A percentile compares a stretch with the other conserved stretches of the same genome.
Conservation (phyloP, 495 filamentous ascomycete genomes). For the Polyplosphaeria fusca region DNA sequence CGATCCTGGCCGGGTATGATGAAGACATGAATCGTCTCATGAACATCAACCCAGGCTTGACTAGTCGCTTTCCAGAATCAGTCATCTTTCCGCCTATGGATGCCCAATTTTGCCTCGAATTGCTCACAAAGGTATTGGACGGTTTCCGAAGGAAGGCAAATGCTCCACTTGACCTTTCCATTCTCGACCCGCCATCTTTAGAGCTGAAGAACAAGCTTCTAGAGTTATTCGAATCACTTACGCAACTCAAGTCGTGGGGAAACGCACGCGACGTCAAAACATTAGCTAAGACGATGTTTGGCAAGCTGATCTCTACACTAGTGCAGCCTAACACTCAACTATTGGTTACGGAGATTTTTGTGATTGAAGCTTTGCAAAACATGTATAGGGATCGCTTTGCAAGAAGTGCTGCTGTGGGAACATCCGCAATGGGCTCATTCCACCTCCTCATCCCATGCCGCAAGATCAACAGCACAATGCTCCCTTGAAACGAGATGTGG, state of each 20-base stretch:
- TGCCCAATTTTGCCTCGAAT: constrained; percentile 46
- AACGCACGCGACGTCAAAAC: constrained; percentile 66
- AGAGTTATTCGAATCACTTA: constrained; percentile 44
- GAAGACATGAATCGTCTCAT: constrained; percentile 69
- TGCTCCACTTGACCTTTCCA: constrained; percentile 24
- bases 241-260: constrained; percentile 56
- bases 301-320: constrained; percentile 41
- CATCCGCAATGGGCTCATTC: background rate
- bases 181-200: constrained; percentile 22
- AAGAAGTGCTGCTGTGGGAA: constrained; percentile 7
- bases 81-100: constrained; percentile 51
- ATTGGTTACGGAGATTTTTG: constrained; percentile 7
- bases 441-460: background rate
- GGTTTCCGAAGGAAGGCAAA: constrained; percentile 22
- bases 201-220: constrained; percentile 35
- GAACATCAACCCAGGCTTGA: constrained; percentile 57
- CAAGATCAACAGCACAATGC: background rate
- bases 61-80: constrained; percentile 58
- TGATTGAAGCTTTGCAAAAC: constrained; percentile 7
- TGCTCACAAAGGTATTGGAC: constrained; percentile 35
- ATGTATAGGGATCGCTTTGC: constrained; percentile 20
- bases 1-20: constrained; percentile 74
- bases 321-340: constrained; percentile 5
- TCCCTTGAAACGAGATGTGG: too few species aligned
- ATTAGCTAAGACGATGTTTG: constrained; percentile 53